phyloP scores from a whole-genome alignment of 306 rosid species.

The Crotalaria pallida region DNA sequence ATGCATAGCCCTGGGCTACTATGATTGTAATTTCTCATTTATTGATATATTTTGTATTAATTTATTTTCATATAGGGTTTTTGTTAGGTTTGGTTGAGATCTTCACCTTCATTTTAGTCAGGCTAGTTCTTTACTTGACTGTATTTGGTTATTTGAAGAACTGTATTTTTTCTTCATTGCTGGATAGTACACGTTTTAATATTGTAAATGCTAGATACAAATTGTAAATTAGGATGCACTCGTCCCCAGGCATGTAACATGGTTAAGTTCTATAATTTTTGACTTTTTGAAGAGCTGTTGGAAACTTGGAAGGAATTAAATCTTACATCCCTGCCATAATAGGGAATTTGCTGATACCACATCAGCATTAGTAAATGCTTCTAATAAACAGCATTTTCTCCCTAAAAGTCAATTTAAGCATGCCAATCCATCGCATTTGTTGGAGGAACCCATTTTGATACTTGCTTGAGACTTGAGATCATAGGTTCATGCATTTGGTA shows the following conservation, averaged over 20 bases:
- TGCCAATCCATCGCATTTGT: neutral
- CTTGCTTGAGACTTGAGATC: neutral
- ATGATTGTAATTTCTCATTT: slow-evolving; percentile 20
- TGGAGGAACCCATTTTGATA: neutral
- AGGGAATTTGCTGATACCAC: neutral
- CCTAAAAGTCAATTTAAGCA: neutral
- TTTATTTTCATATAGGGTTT: neutral
- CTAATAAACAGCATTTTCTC: neutral
- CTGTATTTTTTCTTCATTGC: neutral
- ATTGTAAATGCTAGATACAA: neutral
- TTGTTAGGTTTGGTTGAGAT: neutral
- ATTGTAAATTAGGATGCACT: slow-evolving; percentile 7
- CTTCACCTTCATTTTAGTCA: slow-evolving; percentile 7
- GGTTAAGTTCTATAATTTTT: neutral
- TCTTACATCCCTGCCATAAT: neutral
- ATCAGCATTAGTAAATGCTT: neutral
- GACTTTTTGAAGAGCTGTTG: neutral
- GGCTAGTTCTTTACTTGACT: slow-evolving; percentile 4
- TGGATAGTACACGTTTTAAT: neutral
- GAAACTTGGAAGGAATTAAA: slow-evolving; percentile 1
- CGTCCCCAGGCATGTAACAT: neutral
- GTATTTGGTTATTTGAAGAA: neutral
- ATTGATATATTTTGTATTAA: neutral
- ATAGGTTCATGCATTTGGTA: neutral
- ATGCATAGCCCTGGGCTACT: slow-evolving; percentile 1